phyloP scores from a whole-genome alignment of 2,329 filamentous ascomycete genomes.

The Colletotrichum salicis region DNA sequence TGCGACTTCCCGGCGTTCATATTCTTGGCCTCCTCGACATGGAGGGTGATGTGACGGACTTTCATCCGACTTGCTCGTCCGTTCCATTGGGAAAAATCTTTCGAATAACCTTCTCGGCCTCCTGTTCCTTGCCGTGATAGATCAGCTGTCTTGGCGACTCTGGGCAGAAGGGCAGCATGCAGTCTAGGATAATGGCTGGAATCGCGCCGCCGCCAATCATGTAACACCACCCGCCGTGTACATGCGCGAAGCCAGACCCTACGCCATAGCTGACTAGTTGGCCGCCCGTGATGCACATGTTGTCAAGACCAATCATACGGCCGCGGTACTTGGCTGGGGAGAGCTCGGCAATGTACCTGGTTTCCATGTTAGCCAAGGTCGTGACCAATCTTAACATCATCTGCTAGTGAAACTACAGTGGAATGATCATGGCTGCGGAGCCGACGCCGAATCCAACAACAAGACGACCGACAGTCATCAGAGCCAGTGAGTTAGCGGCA shows the following conservation, averaged over 20 bases:
- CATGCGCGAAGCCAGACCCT: slow-evolving; percentile 51
- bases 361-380: too few relatives aligned
- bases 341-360: slow-evolving; percentile 60
- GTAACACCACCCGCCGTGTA: slow-evolving; percentile 58
- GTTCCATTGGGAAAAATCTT: slow-evolving; percentile 55
- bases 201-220: slow-evolving; percentile 60
- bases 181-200: slow-evolving; percentile 56
- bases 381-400: neutral
- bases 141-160: slow-evolving; percentile 60
- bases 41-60: slow-evolving; percentile 51
- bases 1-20: slow-evolving; percentile 52
- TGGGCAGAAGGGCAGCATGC: slow-evolving; percentile 57
- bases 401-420: slow-evolving; percentile 27
- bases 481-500: slow-evolving; percentile 17
- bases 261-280: slow-evolving; percentile 54
- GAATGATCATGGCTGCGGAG: slow-evolving; percentile 57
- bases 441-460: slow-evolving; percentile 59
- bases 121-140: slow-evolving; percentile 51
- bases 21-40: slow-evolving; percentile 51
- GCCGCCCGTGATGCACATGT: slow-evolving; percentile 56
- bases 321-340: slow-evolving; percentile 61
- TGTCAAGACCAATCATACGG: slow-evolving; percentile 59
- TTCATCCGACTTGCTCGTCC: slow-evolving; percentile 56
- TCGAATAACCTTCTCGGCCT: slow-evolving; percentile 50
- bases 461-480: slow-evolving; percentile 41